Percentiles rank a stretch among this genome's conserved stretches.
phyloP scores from a whole-genome alignment of 1,284 basidiomycete genomes.

The Fistulinella cinereoalba region DNA sequence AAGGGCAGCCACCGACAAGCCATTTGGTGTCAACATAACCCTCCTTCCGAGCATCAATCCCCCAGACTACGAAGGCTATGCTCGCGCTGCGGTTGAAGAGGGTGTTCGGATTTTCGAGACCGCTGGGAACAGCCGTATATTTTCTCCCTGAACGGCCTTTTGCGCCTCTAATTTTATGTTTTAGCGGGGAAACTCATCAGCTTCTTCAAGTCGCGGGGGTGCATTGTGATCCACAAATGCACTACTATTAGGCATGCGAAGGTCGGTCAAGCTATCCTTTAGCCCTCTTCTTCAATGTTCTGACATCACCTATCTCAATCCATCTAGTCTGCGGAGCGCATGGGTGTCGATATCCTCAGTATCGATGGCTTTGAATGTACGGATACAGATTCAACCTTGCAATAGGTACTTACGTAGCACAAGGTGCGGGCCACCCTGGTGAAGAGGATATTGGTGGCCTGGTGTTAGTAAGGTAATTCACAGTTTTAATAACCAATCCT shows the following conservation, averaged over 20 bases:
- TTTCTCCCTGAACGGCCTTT: background rate
- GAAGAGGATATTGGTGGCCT: constrained; percentile 93
- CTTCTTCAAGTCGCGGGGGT: constrained; percentile 74
- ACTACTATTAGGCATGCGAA: constrained; percentile 86
- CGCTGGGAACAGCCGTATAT: constrained; percentile 84
- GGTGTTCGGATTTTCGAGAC: constrained; percentile 92
- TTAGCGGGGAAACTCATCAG: constrained; percentile 76
- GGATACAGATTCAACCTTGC: constrained; percentile 13
- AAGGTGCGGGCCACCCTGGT: constrained; percentile 91
- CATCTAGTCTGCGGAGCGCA: constrained; percentile 59
- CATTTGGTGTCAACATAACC: constrained; percentile 92
- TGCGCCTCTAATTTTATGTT: background rate
- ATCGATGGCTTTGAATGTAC: constrained; percentile 89
- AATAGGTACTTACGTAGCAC: background rate
- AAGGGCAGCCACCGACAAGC: constrained; percentile 62
- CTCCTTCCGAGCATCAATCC: constrained; percentile 87
- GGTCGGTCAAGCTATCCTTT: constrained; percentile 35
- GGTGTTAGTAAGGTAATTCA: constrained; percentile 62
- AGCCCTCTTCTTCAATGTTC: background rate
- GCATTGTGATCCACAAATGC: constrained; percentile 89
- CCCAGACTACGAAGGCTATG: constrained; percentile 86
- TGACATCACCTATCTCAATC: background rate
- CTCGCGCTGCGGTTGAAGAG: constrained; percentile 81
- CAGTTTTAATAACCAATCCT: background rate
- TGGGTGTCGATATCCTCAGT: constrained; percentile 83